Evolutionary conservation across 768 basidiomycete genomes (phyloP), one percentile per base, ranked within the genome.

Genomic region (Cubamyces lactineus): DNA sequence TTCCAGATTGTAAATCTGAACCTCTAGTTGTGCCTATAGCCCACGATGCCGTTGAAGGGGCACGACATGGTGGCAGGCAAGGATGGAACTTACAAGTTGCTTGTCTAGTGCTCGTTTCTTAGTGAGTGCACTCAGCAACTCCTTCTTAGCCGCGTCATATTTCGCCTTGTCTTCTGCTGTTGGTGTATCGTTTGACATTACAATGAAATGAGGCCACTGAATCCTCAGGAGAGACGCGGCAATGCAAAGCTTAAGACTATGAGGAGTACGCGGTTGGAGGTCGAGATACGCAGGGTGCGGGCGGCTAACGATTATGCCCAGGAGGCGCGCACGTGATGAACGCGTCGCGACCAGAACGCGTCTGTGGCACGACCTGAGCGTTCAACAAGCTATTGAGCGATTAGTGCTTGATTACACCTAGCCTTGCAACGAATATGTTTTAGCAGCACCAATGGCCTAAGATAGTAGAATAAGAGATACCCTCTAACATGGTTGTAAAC

Each of bases 51-150:
- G 19, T 9, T 47, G 23, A 13, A 7, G 30, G 6, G 34, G 23
- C 16, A 11, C 24, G 15, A 0, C 21, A 12, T 7, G 12, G 9
- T 1, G 19, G 12, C 11, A 13, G 9, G 49, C 6, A 34, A 11
- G 5, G 34, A 9, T 11, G 11, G 12, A 23, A 76, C 86, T 21
- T 50, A 93, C 92, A 70, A 94, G 77, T 66, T 90, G 86, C 68
- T 88, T 89, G 78, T 94, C 92, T 11, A 86, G 78, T 5, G 79
- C 80, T 11, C 92, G 79, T 71, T 92, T 93, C 75, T 86, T 91
- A 26, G 86, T 80, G 15, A 94, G 74, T 28, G 91, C 89, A 67
- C 86, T 82, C 68, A 86, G 75, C 40, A 94, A 81, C 65, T 93
- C 91, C 69, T 87, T 89, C 74, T 85, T 89, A 52, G 90, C 80